Base-by-base conservation (phyloP, 805 yeast species). In the Ogataea pignaliae region DNA sequence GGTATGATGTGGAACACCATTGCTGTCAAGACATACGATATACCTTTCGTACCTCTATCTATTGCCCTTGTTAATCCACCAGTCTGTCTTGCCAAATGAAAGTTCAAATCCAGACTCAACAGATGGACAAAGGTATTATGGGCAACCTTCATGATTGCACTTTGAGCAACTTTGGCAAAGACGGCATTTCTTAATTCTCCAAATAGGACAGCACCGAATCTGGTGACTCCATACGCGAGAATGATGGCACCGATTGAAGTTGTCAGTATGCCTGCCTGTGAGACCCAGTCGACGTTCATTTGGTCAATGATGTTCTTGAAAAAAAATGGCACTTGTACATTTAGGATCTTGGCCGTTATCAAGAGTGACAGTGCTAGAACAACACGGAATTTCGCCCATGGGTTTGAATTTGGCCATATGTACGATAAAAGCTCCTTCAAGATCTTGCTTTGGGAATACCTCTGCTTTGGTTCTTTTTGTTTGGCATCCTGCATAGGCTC, bases 1-100 rank as follows among this genome's bases (percentile, higher is more conserved):
- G 99, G 99, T 30, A 91, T 71, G 32, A 93, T 90, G 62, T 93
- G 98, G 70, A 93, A 91, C n/a, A 93, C 96, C 96, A 91, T 87
- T 2, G 98, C 96, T 32, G 87, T 81, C 38, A 93, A 70, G 5
- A 93, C 97, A 55, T 86, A 90, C 11, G 95, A 83, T 42, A 93
- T 91, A 69, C 99, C 99, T 56, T 93, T 91, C 1, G 98, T 91
- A 63, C 99, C 99, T 51, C 99, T 73, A 58, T 93, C 99, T 57
- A 93, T 93, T 1, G 98, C 98, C 48, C 99, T 73, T 0, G 97
- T 91, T 30, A 93, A 66, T 0, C 97, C 98, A 52, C 99, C 99
- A 0, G 99, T 93, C 63, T 93, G 98, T 53, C 90, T 74, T 10
- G 91, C 75, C 34, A 93, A 66, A 63, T 93, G 99, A 76, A 91